These are phyloP conservation scores for Candida lessepsii DNA, from an alignment of 805 yeast genomes.

Conservation along the genomic window DNA sequence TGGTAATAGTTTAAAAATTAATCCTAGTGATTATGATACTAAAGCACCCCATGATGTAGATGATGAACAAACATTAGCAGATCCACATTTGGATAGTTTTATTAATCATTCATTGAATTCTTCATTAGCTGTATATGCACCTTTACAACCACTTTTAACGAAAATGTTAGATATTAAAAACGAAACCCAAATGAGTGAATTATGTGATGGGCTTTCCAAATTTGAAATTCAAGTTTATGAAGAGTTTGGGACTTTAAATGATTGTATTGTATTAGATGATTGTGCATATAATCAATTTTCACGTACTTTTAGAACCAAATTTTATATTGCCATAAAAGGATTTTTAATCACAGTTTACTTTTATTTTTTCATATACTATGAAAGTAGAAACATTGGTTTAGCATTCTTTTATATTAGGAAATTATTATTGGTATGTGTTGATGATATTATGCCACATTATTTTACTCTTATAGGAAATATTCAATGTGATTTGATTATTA, in stretches of 20 bases:
- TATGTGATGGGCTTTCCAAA: slow-evolving; percentile 32
- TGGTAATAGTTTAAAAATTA: slow-evolving; percentile 47
- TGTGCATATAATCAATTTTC: slow-evolving; percentile 9
- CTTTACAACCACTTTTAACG: slow-evolving; percentile 33
- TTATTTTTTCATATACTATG: slow-evolving; percentile 43
- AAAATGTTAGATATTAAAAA: slow-evolving; percentile 41
- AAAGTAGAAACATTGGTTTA: slow-evolving; percentile 28
- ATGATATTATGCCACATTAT: slow-evolving; percentile 37
- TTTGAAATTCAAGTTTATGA: slow-evolving; percentile 34
- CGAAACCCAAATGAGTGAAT: slow-evolving; percentile 33
- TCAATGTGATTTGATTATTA: slow-evolving; percentile 39
- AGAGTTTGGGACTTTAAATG: slow-evolving; percentile 28
- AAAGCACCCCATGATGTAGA: slow-evolving; percentile 43
- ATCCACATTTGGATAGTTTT: slow-evolving; percentile 42
- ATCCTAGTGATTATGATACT: slow-evolving; percentile 49
- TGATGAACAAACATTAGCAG: slow-evolving; percentile 35
- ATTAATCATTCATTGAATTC: slow-evolving; percentile 36
- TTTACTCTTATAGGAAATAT: slow-evolving; percentile 29
- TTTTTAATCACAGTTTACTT: slow-evolving; percentile 40
- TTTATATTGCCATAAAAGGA: slow-evolving; percentile 27
- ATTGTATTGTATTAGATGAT: slow-evolving; percentile 17
- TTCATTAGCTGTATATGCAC: no score
- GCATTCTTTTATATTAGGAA: slow-evolving; percentile 40
- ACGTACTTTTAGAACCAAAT: slow-evolving; percentile 23
- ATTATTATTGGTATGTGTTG: slow-evolving; percentile 25